Evolutionary conservation across 768 basidiomycete genomes (phyloP).

Genomic region (Boletus patriciae): DNA sequence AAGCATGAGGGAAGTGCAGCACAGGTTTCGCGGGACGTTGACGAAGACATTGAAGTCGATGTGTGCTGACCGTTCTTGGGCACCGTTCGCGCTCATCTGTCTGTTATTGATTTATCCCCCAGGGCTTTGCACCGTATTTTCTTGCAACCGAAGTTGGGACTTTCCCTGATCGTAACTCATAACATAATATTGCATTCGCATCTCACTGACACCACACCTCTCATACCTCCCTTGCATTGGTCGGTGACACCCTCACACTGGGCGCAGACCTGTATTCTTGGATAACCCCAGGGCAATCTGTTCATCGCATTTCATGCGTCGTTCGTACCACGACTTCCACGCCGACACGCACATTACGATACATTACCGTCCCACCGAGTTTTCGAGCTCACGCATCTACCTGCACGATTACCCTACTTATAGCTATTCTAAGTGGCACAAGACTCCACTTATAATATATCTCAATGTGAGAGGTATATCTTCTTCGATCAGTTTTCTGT

Average conservation of each 20-base stretch:
- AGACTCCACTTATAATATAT: constrained; percentile 20
- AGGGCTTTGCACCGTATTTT: constrained; percentile 1
- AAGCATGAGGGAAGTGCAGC: not conserved
- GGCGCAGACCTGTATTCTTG: constrained; percentile 19
- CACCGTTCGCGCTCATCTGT: not conserved
- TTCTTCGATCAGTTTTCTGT: not conserved
- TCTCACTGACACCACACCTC: constrained; percentile 13
- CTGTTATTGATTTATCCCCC: not conserved
- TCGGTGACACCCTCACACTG: constrained; percentile 1
- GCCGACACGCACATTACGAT: constrained; percentile 9
- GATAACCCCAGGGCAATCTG: constrained; percentile 12
- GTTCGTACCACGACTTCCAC: constrained; percentile 4
- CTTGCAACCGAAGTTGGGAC: constrained; percentile 1
- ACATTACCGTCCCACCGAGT: not conserved
- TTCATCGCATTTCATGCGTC: not conserved
- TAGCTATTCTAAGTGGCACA: constrained; percentile 17
- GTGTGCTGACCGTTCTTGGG: constrained; percentile 20
- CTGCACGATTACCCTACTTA: constrained; percentile 23
- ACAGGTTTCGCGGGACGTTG: constrained; percentile 13
- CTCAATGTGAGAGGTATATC: not conserved
- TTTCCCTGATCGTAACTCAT: constrained; percentile 3
- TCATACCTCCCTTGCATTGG: constrained; percentile 21
- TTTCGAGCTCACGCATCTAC: constrained; percentile 6
- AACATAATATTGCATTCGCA: constrained; percentile 20
- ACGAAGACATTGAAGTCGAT: constrained; percentile 33